Base-by-base conservation (phyloP, 2,329 filamentous ascomycete species). In the Truncatella angustata region DNA sequence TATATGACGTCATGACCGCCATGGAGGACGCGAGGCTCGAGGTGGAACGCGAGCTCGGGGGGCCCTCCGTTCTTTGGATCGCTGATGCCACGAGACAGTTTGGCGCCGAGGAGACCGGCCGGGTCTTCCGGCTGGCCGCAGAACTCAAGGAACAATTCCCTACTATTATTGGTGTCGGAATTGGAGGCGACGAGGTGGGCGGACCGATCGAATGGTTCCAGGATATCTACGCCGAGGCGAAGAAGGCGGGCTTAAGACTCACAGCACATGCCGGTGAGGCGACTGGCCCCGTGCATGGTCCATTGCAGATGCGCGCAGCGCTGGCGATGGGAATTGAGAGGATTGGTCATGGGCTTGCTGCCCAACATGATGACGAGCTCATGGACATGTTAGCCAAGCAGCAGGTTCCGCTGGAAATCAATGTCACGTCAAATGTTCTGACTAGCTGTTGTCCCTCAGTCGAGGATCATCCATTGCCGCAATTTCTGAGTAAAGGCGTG, bases 241-340 rank as follows among this genome's bases (percentile, higher is more conserved):
- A 14, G 16, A 39, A 37, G 34, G 56, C 56, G 6, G 56, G 56
- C 11, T 18, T 56, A 36, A 24, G 54, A n/a, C 49, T 58, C 3
- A 58, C 54, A 24, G 45, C 40, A 2, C 56, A 58, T 51, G 56
- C 54, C 16, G 54, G 56, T 11, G 56, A 58, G 37, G 52, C 54
- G 14, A 54, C 54, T 6, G 56, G 56, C 20, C 44, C 50, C 2
- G 52, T 52, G 11, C 16, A 51, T 12, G 56, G 54, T 1, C 54
- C 56, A 14, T 21, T 36, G n/a, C 47, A 55, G 48, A 57, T 58
- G 2, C 52, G 54, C 18, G 35, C 30, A 16, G 56, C 54, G 37
- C 24, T 58, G 37, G 43, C 46, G 2, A 53, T 55, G 28, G 50
- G 52, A 11, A 50, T 50, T 2, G 56, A 58, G 30, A 53, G 56